Conservation (phyloP, 2,329 filamentous ascomycete species). For the Lasiodiplodia citricola region DNA sequence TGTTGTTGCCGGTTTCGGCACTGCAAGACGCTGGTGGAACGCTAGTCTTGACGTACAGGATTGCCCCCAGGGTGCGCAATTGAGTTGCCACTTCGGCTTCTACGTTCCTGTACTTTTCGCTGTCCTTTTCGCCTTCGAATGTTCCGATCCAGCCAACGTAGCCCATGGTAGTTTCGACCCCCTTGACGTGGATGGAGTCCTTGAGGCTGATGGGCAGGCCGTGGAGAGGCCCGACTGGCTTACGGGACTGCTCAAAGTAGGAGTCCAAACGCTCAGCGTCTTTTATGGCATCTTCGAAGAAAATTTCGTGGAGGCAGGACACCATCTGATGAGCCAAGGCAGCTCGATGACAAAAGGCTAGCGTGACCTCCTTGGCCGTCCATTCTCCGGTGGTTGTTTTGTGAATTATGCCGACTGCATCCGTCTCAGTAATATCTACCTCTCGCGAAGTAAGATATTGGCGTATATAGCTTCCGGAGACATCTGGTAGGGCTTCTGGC, state of each 20-base stretch:
- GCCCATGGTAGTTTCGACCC: slow-evolving; percentile 58
- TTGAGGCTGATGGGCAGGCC: slow-evolving; percentile 56
- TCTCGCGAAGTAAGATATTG: slow-evolving; percentile 60
- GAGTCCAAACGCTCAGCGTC: slow-evolving; percentile 50
- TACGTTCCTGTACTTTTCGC: slow-evolving; percentile 55
- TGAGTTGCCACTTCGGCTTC: slow-evolving; percentile 63
- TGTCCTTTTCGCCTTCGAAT: slow-evolving; percentile 60
- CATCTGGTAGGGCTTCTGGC: slow-evolving; percentile 30
- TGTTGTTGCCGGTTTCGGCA: slow-evolving; percentile 66
- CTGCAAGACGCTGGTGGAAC: slow-evolving; percentile 60
- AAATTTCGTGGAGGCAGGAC: slow-evolving; percentile 52
- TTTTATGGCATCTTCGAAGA: slow-evolving; percentile 52
- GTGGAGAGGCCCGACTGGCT: slow-evolving; percentile 52
- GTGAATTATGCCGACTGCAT: slow-evolving; percentile 61
- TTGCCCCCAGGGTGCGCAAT: slow-evolving; percentile 59
- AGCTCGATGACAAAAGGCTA: slow-evolving; percentile 62
- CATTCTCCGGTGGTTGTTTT: slow-evolving; percentile 61
- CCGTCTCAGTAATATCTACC: slow-evolving; percentile 65
- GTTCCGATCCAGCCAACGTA: slow-evolving; percentile 70
- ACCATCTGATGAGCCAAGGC: slow-evolving; percentile 58
- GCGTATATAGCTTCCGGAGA: slow-evolving; percentile 63
- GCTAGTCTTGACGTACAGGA: slow-evolving; percentile 62
- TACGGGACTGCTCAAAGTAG: slow-evolving; percentile 42
- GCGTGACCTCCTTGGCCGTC: slow-evolving; percentile 61
- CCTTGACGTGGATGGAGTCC: slow-evolving; percentile 56